These are phyloP conservation scores for Neocatenulostroma microsporum DNA, from an alignment of 2,329 filamentous ascomycete species.

Conservation along the genomic window DNA sequence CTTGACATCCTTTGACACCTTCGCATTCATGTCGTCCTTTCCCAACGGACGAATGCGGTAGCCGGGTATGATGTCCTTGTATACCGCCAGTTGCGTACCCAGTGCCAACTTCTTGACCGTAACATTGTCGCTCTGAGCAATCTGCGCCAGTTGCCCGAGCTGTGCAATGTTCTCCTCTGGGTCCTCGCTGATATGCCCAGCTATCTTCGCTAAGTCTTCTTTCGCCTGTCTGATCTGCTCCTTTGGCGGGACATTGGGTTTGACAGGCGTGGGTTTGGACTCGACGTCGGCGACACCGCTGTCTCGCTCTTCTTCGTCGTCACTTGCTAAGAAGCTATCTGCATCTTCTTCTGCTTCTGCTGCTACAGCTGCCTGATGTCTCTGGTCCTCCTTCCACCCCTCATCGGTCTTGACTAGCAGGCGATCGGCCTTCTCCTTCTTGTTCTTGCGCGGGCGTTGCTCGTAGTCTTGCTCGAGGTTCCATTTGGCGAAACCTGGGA, in stretches of 20 bases:
- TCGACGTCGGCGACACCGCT: slow-evolving; percentile 42
- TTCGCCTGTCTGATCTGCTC: slow-evolving; percentile 82
- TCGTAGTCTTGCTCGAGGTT: slow-evolving; percentile 91
- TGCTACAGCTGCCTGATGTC: slow-evolving; percentile 37
- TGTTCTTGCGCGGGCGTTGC: slow-evolving; percentile 63
- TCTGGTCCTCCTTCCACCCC: slow-evolving; percentile 52
- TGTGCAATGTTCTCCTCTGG: slow-evolving; percentile 81
- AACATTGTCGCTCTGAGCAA: slow-evolving; percentile 60
- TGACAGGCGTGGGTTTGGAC: slow-evolving; percentile 37
- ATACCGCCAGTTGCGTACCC: slow-evolving; percentile 79
- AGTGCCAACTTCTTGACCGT: slow-evolving; percentile 80
- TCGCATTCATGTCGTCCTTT: slow-evolving; percentile 66
- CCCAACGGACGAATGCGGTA: slow-evolving; percentile 81
- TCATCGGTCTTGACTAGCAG: slow-evolving; percentile 82
- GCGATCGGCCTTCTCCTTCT: slow-evolving; percentile 64
- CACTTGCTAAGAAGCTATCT: slow-evolving; percentile 56
- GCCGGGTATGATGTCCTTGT: slow-evolving; percentile 92
- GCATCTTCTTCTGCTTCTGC: slow-evolving; percentile 47
- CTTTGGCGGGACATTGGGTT: slow-evolving; percentile 61
- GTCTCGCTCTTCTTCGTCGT: slow-evolving; percentile 39
- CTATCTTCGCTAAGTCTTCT: slow-evolving; percentile 82
- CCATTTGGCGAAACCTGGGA: slow-evolving; percentile 56
- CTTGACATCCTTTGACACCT: slow-evolving; percentile 86
- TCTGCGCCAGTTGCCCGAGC: slow-evolving; percentile 68
- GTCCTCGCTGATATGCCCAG: slow-evolving; percentile 74